Evolutionary conservation across 2,329 filamentous ascomycete species (phyloP).

Genomic region (Colletotrichum abscissum): DNA sequence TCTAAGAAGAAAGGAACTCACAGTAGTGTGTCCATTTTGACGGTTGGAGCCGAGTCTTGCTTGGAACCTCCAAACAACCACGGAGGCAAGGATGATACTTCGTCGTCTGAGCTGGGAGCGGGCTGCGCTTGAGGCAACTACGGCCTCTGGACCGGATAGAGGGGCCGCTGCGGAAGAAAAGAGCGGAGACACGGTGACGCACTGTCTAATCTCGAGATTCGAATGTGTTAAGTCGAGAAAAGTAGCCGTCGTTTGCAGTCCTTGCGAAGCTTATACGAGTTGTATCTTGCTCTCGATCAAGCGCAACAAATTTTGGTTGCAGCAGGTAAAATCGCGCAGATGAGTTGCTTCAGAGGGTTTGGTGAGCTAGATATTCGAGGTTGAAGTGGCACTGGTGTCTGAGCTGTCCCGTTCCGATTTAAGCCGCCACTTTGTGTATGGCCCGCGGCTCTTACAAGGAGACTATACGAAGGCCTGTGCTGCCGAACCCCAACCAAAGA

Average conservation of each 20-base stretch:
- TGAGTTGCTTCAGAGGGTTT: conserved; percentile 5
- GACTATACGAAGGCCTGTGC: conserved; percentile 28
- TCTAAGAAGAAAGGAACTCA: conserved; percentile 37
- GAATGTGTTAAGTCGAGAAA: not conserved
- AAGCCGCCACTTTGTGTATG: conserved; percentile 21
- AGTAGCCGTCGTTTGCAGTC: not conserved
- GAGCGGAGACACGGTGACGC: conserved; percentile 33
- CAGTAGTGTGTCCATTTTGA: conserved; percentile 45
- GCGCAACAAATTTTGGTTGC: not conserved
- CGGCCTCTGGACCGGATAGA: conserved; percentile 32
- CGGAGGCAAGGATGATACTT: not conserved
- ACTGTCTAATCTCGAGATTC: conserved; percentile 7
- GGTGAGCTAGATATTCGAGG: conserved; percentile 11
- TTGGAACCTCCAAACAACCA: not conserved
- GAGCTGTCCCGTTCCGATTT: conserved; percentile 34
- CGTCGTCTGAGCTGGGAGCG: not conserved
- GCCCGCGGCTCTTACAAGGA: conserved; percentile 14
- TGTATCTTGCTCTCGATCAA: not conserved
- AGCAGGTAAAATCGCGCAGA: conserved; percentile 25
- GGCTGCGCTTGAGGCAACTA: conserved; percentile 24
- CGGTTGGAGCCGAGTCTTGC: not conserved
- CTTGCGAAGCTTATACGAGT: not conserved
- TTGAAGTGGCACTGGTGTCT: conserved; percentile 24
- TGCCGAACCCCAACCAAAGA: not conserved
- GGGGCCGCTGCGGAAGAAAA: conserved; percentile 32